Evolutionary conservation across 192 early-diverging fungal species (phyloP).

Genomic region (Coemansia sp.): DNA sequence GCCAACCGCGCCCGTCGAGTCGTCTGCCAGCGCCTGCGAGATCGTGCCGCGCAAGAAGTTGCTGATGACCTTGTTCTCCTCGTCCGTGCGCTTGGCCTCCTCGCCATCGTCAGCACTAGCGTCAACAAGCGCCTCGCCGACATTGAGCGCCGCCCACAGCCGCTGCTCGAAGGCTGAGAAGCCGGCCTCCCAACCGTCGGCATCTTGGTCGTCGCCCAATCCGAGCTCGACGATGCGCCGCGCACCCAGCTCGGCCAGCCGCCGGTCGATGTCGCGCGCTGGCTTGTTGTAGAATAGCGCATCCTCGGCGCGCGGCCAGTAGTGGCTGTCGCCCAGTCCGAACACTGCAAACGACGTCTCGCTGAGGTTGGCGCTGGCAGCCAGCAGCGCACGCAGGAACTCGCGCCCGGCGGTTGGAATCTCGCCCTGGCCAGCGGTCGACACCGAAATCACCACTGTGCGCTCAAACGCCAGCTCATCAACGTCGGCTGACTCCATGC

Average conservation of each 20-base stretch:
- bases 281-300: conserved; percentile 90
- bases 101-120: conserved; percentile 58
- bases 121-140: conserved; percentile 66
- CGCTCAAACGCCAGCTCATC: conserved; percentile 80
- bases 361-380: conserved; percentile 60
- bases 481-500: conserved; percentile 80
- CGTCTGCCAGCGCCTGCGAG: conserved; percentile 78
- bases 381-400: conserved; percentile 77
- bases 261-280: conserved; percentile 82
- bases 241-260: conserved; percentile 76
- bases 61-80: conserved; percentile 89
- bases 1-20: conserved; percentile 76
- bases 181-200: conserved; percentile 87
- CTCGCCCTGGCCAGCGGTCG: conserved; percentile 96
- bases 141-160: conserved; percentile 81
- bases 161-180: conserved; percentile 74
- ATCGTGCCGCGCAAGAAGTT: conserved; percentile 95
- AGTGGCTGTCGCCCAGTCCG: conserved; percentile 91
- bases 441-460: conserved; percentile 75
- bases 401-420: conserved; percentile 89
- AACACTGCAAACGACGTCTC: conserved; percentile 80
- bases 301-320: conserved; percentile 94
- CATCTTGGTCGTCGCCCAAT: conserved; percentile 91
- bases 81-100: conserved; percentile 73
- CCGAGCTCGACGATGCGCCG: conserved; percentile 64